Conservation (phyloP, 306 rosid genomes). For the Rosa rugosa region DNA sequence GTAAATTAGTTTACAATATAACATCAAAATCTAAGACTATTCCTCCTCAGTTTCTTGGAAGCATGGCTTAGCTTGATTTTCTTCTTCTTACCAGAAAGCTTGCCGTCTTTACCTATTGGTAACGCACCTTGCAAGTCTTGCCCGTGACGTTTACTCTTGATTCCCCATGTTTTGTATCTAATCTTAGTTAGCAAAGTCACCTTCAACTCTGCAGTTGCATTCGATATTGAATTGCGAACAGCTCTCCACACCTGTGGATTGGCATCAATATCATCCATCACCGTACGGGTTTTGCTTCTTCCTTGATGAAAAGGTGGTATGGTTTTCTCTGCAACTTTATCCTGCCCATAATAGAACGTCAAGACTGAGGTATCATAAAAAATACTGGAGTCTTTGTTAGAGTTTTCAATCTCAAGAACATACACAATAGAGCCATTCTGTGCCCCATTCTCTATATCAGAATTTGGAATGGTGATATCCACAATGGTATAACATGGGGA, state of each 20-base stretch:
- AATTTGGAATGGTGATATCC: conserved; percentile 31
- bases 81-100: conserved; percentile 47
- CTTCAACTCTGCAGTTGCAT: conserved; percentile 46
- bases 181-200: conserved; percentile 32
- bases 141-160: conserved; percentile 44
- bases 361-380: conserved; percentile 28
- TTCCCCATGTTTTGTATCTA: conserved; percentile 50
- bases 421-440: conserved; percentile 34
- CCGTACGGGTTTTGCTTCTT: conserved; percentile 7
- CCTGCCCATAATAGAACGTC: conserved; percentile 38
- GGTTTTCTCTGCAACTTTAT: conserved; percentile 36
- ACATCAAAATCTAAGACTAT: neutral
- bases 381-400: conserved; percentile 44
- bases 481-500: conserved; percentile 33
- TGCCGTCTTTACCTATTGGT: conserved; percentile 42
- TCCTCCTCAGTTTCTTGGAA: conserved; percentile 23
- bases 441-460: conserved; percentile 3
- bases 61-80: conserved; percentile 20
- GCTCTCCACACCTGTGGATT: conserved; percentile 29
- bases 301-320: conserved; percentile 37
- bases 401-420: conserved; percentile 39
- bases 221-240: conserved; percentile 28
- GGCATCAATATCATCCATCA: conserved; percentile 4
- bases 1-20: neutral
- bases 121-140: conserved; percentile 28